Conservation (phyloP, 2,329 filamentous ascomycete species). For the Arthroderma sp. region DNA sequence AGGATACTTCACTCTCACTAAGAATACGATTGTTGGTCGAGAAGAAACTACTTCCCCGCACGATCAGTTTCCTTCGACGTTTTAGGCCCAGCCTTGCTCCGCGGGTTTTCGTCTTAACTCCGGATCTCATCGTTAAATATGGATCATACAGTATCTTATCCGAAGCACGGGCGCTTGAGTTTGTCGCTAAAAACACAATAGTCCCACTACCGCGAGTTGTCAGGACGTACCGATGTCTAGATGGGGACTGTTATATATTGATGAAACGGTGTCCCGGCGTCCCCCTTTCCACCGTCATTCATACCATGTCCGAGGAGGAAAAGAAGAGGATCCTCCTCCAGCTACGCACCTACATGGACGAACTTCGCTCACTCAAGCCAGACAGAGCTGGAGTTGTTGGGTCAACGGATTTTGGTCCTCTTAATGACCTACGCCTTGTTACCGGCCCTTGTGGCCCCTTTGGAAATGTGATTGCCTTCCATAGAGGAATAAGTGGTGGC, state of each 20-base stretch:
- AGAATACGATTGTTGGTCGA: background rate
- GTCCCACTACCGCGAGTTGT: conserved; percentile 37
- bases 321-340: conserved; percentile 9
- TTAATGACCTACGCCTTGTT: conserved; percentile 22
- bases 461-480: conserved; percentile 24
- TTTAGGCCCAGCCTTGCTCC: background rate
- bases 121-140: background rate
- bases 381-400: conserved; percentile 9
- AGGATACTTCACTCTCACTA: background rate
- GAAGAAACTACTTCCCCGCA: background rate
- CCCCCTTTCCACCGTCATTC: conserved; percentile 14
- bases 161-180: background rate
- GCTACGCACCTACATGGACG: conserved; percentile 11
- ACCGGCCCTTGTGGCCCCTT: conserved; percentile 24
- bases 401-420: conserved; percentile 15
- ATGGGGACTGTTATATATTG: conserved; percentile 34
- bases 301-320: conserved; percentile 11
- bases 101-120: background rate
- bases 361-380: conserved; percentile 13
- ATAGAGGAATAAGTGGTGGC: conserved; percentile 21
- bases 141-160: background rate
- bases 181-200: background rate
- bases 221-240: conserved; percentile 30
- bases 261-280: conserved; percentile 33
- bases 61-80: background rate